Conservation (phyloP, 208 protist species). For the Crithidia bombi region DNA sequence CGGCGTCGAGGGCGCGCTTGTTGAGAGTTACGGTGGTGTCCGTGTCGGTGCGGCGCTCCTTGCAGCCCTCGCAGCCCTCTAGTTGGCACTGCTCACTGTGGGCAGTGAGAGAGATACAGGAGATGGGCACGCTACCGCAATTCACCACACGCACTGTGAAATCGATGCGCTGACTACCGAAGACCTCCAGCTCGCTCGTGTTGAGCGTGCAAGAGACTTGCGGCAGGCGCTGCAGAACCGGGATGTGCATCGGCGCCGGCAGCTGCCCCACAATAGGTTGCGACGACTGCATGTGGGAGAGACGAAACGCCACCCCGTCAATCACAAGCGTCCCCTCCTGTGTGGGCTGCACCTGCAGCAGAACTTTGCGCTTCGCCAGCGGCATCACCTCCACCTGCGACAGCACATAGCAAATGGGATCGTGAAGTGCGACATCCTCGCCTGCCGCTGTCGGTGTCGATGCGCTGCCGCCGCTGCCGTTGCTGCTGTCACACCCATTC, state of each 20-base stretch:
- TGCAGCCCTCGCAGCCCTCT: constrained; percentile 83
- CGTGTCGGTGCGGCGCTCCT: constrained; percentile 50
- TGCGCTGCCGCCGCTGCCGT: neutral
- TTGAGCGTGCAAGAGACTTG: constrained; percentile 76
- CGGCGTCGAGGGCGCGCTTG: constrained; percentile 50
- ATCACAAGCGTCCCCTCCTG: constrained; percentile 66
- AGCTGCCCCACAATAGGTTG: constrained; percentile 42
- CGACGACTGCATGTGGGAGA: constrained; percentile 43
- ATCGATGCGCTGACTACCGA: constrained; percentile 72
- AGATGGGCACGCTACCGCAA: constrained; percentile 66
- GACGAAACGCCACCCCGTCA: constrained; percentile 60
- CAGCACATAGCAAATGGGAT: constrained; percentile 72
- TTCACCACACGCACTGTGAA: constrained; percentile 81
- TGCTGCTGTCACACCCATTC: neutral
- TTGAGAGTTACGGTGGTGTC: constrained; percentile 57
- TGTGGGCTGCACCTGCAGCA: constrained; percentile 74
- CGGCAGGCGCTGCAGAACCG: constrained; percentile 80
- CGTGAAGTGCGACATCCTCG: constrained; percentile 11
- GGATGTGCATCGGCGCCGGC: constrained; percentile 54
- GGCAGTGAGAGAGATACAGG: constrained; percentile 68
- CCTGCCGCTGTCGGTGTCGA: neutral
- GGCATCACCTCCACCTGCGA: constrained; percentile 57
- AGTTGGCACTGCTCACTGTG: constrained; percentile 85
- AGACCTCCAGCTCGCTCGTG: constrained; percentile 77
- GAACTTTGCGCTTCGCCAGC: constrained; percentile 46